Conservation (phyloP, 129 eudicot genomes). For the Flaveria linearis region DNA sequence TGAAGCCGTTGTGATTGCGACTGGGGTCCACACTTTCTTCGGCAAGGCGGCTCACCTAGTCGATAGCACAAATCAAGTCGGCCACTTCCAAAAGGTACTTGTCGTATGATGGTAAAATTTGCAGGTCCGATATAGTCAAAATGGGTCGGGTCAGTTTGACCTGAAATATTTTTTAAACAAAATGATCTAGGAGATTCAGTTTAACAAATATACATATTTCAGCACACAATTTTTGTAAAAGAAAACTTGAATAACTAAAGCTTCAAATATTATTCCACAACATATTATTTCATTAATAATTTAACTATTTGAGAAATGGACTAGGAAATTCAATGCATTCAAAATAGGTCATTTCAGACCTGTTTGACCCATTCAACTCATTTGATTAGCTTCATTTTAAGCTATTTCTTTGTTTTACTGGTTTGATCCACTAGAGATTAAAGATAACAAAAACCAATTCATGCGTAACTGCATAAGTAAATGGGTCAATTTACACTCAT, state of each 20-base stretch:
- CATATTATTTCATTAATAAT: too few relatives aligned
- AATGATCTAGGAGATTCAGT: neutral
- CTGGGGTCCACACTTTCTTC: conserved; percentile 84
- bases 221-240: too few relatives aligned
- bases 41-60: conserved; percentile 95
- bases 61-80: conserved; percentile 87
- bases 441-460: neutral
- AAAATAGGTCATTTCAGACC: neutral
- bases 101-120: neutral
- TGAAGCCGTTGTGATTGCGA: conserved; percentile 88
- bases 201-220: too few relatives aligned
- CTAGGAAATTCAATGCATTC: neutral
- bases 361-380: neutral
- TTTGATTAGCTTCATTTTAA: neutral
- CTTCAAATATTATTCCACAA: neutral
- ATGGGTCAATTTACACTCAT: neutral
- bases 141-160: neutral
- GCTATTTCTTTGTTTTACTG: neutral
- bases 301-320: neutral
- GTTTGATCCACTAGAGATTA: neutral
- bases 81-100: conserved; percentile 81
- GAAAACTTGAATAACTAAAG: neutral
- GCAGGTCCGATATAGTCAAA: neutral
- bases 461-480: neutral
- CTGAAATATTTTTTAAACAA: neutral